Evolutionary conservation across 495 filamentous ascomycete genomes (phyloP), one percentile per base, ranked within the genome.

Genomic region (Trichoderma gamsii): DNA sequence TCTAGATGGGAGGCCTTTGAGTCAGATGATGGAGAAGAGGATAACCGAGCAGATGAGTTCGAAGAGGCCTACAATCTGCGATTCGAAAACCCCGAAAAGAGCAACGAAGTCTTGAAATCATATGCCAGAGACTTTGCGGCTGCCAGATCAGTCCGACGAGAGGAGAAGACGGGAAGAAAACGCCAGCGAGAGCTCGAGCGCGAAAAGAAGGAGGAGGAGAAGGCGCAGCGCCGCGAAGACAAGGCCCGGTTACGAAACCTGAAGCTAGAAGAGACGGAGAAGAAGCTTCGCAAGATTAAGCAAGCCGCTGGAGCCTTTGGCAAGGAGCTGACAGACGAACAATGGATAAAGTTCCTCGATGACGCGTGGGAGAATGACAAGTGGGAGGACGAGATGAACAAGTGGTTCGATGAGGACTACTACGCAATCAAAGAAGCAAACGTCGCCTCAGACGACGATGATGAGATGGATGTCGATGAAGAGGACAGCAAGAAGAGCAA

Each of bases 61-160:
- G 95, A 99, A 76, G 84, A 89, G 66, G 93, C 92, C n/a, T 99
- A 96, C 80, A 99, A 99, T 77, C 81, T 97, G 77, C 90, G 95
- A 29, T 99, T 99, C 72, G 95, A 99, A 73, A 90, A 99, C 72
- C 92, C 95, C 0, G 83, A 82, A 71, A 89, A 88, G 70, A 85
- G 89, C 69, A 96, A 97, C 71, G 91, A 96, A 73, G 86, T 89
- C 65, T 76, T 97, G 2, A 86, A 88, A 69, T 92, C 94, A 12
- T 94, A 97, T 77, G 88, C 93, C 67, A 88, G 95, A 86, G 92
- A 96, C 74, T 82, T 90, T 35, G 89, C 89, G 51, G 88, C 88
- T 52, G 86, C 86, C 59, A 88, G 90, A 59, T 92, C 92, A 2
- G 93, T 96, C 44, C 86, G 95, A 63, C 84, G 93, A 68, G 92